phyloP scores from a whole-genome alignment of 2,329 filamentous ascomycete species.

The Aspergillus sp. region DNA sequence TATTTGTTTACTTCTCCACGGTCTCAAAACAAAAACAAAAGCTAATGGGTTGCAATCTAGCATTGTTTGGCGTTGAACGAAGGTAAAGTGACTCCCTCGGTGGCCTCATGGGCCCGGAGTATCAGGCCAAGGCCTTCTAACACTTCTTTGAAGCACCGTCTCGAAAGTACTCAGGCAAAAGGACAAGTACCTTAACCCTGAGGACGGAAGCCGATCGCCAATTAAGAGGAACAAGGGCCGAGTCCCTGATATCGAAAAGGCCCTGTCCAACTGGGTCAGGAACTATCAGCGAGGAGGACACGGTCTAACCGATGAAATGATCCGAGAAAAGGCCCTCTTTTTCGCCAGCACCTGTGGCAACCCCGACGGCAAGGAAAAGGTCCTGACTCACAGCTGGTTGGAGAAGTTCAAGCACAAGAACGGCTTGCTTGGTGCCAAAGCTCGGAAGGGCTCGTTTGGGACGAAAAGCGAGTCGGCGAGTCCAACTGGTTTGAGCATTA shows the following conservation, averaged over 20 bases:
- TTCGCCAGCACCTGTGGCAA: slow-evolving; percentile 74
- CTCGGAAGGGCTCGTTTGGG: slow-evolving; percentile 52
- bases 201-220: slow-evolving; percentile 75
- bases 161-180: slow-evolving; percentile 94
- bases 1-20: slow-evolving; percentile 1
- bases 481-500: slow-evolving; percentile 55
- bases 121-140: slow-evolving; percentile 15
- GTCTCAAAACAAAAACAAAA: neutral
- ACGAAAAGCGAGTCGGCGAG: slow-evolving; percentile 67
- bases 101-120: neutral
- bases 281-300: slow-evolving; percentile 77
- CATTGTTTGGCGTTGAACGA: slow-evolving; percentile 92
- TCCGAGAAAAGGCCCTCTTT: slow-evolving; percentile 78
- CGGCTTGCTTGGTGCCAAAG: slow-evolving; percentile 56
- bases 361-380: slow-evolving; percentile 69
- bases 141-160: slow-evolving; percentile 69
- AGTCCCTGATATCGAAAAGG: slow-evolving; percentile 86
- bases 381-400: slow-evolving; percentile 75
- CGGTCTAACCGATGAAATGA: slow-evolving; percentile 73
- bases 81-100: slow-evolving; percentile 61
- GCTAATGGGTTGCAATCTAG: slow-evolving; percentile 43
- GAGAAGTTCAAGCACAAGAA: slow-evolving; percentile 96
- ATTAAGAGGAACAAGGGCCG: slow-evolving; percentile 82
- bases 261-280: slow-evolving; percentile 80
- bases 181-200: slow-evolving; percentile 85